Evolutionary conservation across 2,329 filamentous ascomycete genomes (phyloP).

Genomic region (Bertia moriformis): DNA sequence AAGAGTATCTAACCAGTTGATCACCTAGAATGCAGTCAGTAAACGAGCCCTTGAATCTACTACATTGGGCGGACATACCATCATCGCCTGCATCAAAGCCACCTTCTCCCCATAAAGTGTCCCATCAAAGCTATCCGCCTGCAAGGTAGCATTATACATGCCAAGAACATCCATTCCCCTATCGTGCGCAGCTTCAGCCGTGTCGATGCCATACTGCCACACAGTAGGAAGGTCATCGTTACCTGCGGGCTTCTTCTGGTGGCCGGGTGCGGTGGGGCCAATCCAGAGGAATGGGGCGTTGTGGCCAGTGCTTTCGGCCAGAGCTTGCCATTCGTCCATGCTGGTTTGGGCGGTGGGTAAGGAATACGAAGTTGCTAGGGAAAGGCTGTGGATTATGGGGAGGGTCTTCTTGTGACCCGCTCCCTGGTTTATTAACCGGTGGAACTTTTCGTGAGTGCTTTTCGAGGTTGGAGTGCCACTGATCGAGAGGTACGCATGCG

Average conservation of each 20-base stretch:
- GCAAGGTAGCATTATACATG: not conserved
- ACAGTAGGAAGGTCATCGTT: not conserved
- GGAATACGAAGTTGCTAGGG: not conserved
- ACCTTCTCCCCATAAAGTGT: not conserved
- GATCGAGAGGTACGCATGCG: not conserved
- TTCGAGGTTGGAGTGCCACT: not conserved
- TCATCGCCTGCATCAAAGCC: not conserved
- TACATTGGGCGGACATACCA: not conserved
- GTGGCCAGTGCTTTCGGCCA: not conserved
- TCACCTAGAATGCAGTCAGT: too few relatives aligned
- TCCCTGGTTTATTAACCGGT: not conserved
- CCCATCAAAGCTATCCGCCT: not conserved
- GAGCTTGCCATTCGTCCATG: not conserved
- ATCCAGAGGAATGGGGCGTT: not conserved
- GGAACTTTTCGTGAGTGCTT: not conserved
- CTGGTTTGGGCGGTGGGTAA: not conserved
- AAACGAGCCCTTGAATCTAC: too few relatives aligned
- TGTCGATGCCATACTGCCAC: not conserved
- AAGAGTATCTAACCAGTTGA: not conserved
- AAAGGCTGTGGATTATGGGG: not conserved
- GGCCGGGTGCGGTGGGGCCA: not conserved
- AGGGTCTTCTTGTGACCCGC: not conserved
- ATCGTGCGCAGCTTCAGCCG: not conserved
- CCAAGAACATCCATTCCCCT: not conserved
- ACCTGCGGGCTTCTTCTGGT: not conserved